phyloP scores from a whole-genome alignment of 2,329 filamentous ascomycete genomes.

The Ramularia endophylla region DNA sequence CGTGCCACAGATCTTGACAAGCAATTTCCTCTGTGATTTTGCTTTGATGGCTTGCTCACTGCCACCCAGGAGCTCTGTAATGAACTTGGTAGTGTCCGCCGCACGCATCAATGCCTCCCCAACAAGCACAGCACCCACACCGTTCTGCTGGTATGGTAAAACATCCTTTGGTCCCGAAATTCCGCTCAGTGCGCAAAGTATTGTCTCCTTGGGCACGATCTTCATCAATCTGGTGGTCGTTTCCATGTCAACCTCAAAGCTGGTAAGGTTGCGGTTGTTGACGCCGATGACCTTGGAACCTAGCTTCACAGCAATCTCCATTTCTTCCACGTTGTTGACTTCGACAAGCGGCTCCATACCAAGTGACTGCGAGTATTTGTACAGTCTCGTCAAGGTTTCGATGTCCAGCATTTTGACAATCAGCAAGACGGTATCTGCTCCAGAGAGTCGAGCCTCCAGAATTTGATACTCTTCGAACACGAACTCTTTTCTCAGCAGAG shows the following conservation, averaged over 20 bases:
- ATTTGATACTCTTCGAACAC: slow-evolving; percentile 99
- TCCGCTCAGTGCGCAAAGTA: slow-evolving; percentile 89
- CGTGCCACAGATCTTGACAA: slow-evolving; percentile 96
- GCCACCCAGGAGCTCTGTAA: slow-evolving; percentile 70
- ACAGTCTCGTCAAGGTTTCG: slow-evolving; percentile 67
- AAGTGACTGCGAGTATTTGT: slow-evolving; percentile 79
- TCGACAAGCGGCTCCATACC: slow-evolving; percentile 98
- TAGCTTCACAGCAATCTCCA: slow-evolving; percentile 77
- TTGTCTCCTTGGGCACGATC: slow-evolving; percentile 76
- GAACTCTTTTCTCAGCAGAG: slow-evolving; percentile 91
- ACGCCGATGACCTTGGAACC: slow-evolving; percentile 91
- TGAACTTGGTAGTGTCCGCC: slow-evolving; percentile 73
- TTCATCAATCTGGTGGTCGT: slow-evolving; percentile 61
- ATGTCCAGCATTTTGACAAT: slow-evolving; percentile 97
- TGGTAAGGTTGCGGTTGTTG: slow-evolving; percentile 95
- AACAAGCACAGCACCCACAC: slow-evolving; percentile 87
- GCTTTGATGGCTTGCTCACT: slow-evolving; percentile 27
- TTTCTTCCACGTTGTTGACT: slow-evolving; percentile 91
- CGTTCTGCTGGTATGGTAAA: slow-evolving; percentile 76
- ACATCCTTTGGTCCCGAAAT: slow-evolving; percentile 89
- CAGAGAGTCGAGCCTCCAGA: slow-evolving; percentile 83
- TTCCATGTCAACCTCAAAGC: slow-evolving; percentile 90
- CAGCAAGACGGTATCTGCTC: slow-evolving; percentile 87
- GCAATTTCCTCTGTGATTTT: slow-evolving; percentile 38
- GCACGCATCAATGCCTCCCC: slow-evolving; percentile 96